Base-by-base conservation (phyloP, 352 stramenopile species). In the Plasmopara viticola region DNA sequence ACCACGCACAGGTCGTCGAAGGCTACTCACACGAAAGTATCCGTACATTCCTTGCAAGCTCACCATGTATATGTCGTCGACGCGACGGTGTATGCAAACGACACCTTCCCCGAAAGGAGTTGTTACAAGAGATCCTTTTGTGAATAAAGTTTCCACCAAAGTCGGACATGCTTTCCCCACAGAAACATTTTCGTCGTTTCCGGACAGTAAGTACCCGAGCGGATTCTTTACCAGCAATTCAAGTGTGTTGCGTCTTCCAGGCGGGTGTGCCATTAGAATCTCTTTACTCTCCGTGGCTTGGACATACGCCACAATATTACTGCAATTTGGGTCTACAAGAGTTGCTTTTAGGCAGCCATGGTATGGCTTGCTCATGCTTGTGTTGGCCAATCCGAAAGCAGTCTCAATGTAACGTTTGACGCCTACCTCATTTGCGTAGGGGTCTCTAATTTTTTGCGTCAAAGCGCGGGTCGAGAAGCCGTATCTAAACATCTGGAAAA, bases 401-500 rank as follows among this genome's bases (percentile, higher is more conserved):
- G 80, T 87, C 7, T 78, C 57, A 12, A 87, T 28, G 9, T 74
- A 63, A 4, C 73, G 71, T 39, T 48, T 56, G 2, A 72, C 63
- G 1, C 62, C 70, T 48, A 38, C 15, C 38, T 86, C 72, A 13
- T 78, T 66, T 0, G 60, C 61, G 46, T 85, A 86, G 9, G 73
- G 63, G 18, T 46, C 48, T 5, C 49, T 25, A 42, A 40, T 30
- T 20, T 57, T 44, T 3, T 48, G 7, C 35, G 25, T 29, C 13
- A 51, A 10, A 35, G 33, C 30, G 12, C 48, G 31, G 8, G 52
- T 33, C 18, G 62, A 62, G 9, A 70, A 70, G 0, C 62, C 54
- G 57, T 70, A 67, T 5, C 76, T 70, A 38, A 91, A 78, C 12
- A 91, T 51, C 38, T 91, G 81, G 53, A 91, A 85, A 39, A 91